Evolutionary conservation across 805 yeast genomes (phyloP).

Genomic region (Kuraishia molischiana): DNA sequence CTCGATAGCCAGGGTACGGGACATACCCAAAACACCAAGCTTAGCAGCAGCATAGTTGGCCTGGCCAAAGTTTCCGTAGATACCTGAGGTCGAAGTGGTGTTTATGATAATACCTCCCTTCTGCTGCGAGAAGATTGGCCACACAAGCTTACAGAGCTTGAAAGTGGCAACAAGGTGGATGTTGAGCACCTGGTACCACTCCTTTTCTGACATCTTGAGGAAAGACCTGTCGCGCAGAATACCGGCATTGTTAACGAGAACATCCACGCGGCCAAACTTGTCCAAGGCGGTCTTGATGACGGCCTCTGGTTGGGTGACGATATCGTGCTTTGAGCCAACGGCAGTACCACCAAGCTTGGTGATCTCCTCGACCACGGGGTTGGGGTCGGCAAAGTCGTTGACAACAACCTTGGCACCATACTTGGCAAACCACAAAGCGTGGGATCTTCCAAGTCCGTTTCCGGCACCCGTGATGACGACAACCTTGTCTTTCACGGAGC

Average conservation of each 20-base stretch:
- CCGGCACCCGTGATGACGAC: slow-evolving; percentile 95
- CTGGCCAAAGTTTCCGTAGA: slow-evolving; percentile 96
- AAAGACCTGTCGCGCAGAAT: slow-evolving; percentile 86
- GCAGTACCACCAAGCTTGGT: slow-evolving; percentile 60
- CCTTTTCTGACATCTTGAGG: slow-evolving; percentile 70
- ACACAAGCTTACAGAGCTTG: slow-evolving; percentile 76
- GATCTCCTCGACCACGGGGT: slow-evolving; percentile 67
- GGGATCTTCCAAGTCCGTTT: slow-evolving; percentile 86
- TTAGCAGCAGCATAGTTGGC: slow-evolving; percentile 94
- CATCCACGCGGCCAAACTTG: slow-evolving; percentile 75
- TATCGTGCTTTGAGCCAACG: slow-evolving; percentile 76
- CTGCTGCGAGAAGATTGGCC: slow-evolving; percentile 82
- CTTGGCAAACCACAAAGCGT: slow-evolving; percentile 75
- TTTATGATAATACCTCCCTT: slow-evolving; percentile 76
- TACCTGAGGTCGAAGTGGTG: slow-evolving; percentile 92
- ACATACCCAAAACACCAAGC: slow-evolving; percentile 76
- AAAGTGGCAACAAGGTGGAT: slow-evolving; percentile 81
- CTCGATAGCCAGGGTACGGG: slow-evolving; percentile 83
- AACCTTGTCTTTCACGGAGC: slow-evolving; percentile 71
- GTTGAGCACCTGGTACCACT: slow-evolving; percentile 73
- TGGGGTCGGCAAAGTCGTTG: slow-evolving; percentile 77
- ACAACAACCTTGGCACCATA: slow-evolving; percentile 95
- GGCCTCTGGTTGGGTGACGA: slow-evolving; percentile 60
- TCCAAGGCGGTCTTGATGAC: slow-evolving; percentile 72
- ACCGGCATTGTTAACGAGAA: slow-evolving; percentile 90